Evolutionary conservation across 1,139 yeast genomes (phyloP).

Genomic region (Yamadazyma sp.): DNA sequence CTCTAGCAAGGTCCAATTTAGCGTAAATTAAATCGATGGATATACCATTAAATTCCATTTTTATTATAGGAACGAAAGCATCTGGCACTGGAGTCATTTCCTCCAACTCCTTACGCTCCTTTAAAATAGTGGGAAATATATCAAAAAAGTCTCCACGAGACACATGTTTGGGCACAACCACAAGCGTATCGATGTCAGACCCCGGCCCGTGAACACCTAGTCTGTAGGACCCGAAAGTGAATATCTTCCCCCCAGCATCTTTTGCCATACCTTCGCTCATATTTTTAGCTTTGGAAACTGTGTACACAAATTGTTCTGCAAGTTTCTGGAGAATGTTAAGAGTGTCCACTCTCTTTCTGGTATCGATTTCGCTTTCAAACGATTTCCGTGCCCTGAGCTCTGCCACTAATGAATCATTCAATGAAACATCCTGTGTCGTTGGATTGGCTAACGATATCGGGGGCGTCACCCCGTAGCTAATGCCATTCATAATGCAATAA

Average conservation of each 20-base stretch:
- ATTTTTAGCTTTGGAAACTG: conserved; percentile 74
- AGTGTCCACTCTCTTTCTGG: conserved; percentile 75
- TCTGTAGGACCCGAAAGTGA: conserved; percentile 92
- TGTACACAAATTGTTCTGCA: conserved; percentile 77
- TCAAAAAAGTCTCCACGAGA: conserved; percentile 83
- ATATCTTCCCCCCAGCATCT: conserved; percentile 96
- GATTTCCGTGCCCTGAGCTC: conserved; percentile 86
- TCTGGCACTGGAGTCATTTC: conserved; percentile 94
- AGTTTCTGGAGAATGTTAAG: conserved; percentile 67
- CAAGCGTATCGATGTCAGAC: conserved; percentile 92
- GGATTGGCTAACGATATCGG: conserved; percentile 87
- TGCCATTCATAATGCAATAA: conserved; percentile 20
- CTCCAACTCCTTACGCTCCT: conserved; percentile 74
- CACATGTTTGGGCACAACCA: conserved; percentile 97
- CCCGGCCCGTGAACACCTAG: conserved; percentile 98
- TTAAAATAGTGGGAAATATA: conserved; percentile 65
- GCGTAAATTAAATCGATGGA: conserved; percentile 91
- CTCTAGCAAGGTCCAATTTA: conserved; percentile 73
- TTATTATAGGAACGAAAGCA: conserved; percentile 94
- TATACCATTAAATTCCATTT: conserved; percentile 82
- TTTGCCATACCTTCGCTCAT: conserved; percentile 97
- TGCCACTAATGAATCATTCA: conserved; percentile 73
- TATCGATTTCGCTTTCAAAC: conserved; percentile 82
- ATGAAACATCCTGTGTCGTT: conserved; percentile 69
- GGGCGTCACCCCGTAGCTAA: conserved; percentile 77